Conservation (phyloP, 1,284 basidiomycete genomes). For the Fomes fomentarius region DNA sequence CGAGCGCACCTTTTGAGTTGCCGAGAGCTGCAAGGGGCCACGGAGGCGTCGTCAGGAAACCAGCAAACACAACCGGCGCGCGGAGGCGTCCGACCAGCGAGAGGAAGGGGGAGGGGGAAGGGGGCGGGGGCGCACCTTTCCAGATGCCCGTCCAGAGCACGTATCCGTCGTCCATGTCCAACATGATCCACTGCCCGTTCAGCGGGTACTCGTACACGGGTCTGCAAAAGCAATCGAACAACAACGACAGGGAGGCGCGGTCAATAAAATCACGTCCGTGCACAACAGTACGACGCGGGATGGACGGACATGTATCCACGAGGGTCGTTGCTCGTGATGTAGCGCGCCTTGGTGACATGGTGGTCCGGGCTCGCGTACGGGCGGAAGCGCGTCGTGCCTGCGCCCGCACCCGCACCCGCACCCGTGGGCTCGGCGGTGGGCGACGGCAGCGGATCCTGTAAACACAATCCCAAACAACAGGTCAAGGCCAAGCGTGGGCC, state of each 20-base stretch:
- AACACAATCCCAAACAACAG: too few relatives aligned
- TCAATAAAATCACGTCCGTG: too few relatives aligned
- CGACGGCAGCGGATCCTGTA: constrained; percentile 55
- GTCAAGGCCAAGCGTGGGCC: too few relatives aligned
- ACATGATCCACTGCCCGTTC: constrained; percentile 90
- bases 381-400: constrained; percentile 61
- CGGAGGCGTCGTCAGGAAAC: constrained; percentile 1
- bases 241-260: not conserved
- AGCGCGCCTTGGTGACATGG: constrained; percentile 81
- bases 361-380: constrained; percentile 79
- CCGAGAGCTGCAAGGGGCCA: constrained; percentile 60
- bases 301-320: constrained; percentile 78
- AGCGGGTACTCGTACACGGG: constrained; percentile 87
- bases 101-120: not conserved
- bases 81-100: too few relatives aligned
- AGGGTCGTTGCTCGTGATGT: constrained; percentile 85
- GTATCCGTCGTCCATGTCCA: constrained; percentile 89
- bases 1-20: constrained; percentile 74
- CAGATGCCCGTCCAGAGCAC: constrained; percentile 88
- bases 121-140: constrained; percentile 61
- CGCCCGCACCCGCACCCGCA: too few relatives aligned
- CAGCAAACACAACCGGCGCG: not conserved
- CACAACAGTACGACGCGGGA: too few relatives aligned
- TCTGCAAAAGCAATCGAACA: constrained; percentile 37
- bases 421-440: constrained; percentile 41